Base-by-base conservation (phyloP, 495 filamentous ascomycete species). In the Neurospora sublineolata region DNA sequence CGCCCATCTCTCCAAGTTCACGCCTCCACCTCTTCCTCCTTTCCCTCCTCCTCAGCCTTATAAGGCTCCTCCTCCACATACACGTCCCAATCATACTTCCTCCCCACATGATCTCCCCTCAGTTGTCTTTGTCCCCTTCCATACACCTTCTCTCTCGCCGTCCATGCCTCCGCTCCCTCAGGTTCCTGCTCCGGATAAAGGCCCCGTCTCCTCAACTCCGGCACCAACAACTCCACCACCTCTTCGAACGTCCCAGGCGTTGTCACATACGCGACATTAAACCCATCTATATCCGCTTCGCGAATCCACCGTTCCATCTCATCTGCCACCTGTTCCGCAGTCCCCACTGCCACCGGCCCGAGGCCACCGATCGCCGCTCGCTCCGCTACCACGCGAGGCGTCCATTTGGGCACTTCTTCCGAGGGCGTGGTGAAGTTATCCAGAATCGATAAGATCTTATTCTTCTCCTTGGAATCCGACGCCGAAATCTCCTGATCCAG, bases 261-360 rank as follows among this genome's bases (percentile, higher is more conserved):
- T 0, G 82, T 82, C 14, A 83, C 82, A 71, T 83, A 80, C 10
- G 75, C 78, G 37, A 90, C 74, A 68, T 89, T 90, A 74, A 90
- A 90, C 23, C 88, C 88, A 79, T 91, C 89, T 16, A 90, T 80
- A 77, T 89, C 88, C 0, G 85, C 88, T 72, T 89, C 88, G 30
- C 81, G 71, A 2, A 88, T 80, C 89, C 88, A 91, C 3, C 80
- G 80, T 77, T 90, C 87, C 82, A 91, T 80, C 23, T 84, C 80
- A 75, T 90, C 86, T 0, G 88, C 88, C 37, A 91, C 86, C 38
- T 86, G 86, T 67, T 78, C 73, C 1, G 89, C 78, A 1, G 86
- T 89, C 0, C 88, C 89, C 8, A 89, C 84, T 0, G 82, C 78
- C 0, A 86, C 85, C 0, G 85, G 83, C 0, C 87, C 88, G 2